These are phyloP conservation scores for Luffa acutangula DNA, from an alignment of 306 rosid genomes.

Conservation along the genomic window DNA sequence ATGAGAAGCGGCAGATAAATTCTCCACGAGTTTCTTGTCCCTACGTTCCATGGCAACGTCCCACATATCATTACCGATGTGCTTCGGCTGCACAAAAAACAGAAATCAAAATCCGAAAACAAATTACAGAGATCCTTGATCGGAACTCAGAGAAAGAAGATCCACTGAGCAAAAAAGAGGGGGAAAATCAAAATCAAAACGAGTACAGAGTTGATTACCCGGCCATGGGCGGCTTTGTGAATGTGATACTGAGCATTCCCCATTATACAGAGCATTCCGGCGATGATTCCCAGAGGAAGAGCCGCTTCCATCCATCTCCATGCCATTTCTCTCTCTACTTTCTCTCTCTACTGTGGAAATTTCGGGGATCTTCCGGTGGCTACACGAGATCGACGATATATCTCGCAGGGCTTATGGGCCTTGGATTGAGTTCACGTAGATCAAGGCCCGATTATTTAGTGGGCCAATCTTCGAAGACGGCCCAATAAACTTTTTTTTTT, in stretches of 20 bases:
- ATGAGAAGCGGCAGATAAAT: slow-evolving; percentile 26
- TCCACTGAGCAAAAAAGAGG: slow-evolving; percentile 1
- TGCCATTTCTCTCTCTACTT: slow-evolving; percentile 24
- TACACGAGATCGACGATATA: not conserved
- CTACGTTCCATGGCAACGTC: slow-evolving; percentile 95
- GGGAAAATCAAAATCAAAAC: not conserved
- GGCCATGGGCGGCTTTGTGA: slow-evolving; percentile 83
- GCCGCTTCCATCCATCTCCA: slow-evolving; percentile 63
- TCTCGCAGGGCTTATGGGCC: not conserved
- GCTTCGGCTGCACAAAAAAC: slow-evolving; percentile 62
- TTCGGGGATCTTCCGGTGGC: not conserved
- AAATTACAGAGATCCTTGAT: not conserved
- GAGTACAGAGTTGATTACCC: slow-evolving; percentile 28
- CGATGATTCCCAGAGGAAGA: slow-evolving; percentile 81
- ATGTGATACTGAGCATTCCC: slow-evolving; percentile 84
- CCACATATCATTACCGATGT: slow-evolving; percentile 85
- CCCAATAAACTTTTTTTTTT: not conserved
- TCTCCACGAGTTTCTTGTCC: slow-evolving; percentile 76
- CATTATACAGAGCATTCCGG: slow-evolving; percentile 81
- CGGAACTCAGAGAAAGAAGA: not conserved
- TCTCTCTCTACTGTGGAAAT: not conserved
- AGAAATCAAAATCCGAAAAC: not conserved
- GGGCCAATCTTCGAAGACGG: not conserved
- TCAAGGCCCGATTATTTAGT: not conserved
- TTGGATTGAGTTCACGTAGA: not conserved